Base-by-base conservation (phyloP, 73 alveolate species). In the Tetrahymena thermophila region DNA sequence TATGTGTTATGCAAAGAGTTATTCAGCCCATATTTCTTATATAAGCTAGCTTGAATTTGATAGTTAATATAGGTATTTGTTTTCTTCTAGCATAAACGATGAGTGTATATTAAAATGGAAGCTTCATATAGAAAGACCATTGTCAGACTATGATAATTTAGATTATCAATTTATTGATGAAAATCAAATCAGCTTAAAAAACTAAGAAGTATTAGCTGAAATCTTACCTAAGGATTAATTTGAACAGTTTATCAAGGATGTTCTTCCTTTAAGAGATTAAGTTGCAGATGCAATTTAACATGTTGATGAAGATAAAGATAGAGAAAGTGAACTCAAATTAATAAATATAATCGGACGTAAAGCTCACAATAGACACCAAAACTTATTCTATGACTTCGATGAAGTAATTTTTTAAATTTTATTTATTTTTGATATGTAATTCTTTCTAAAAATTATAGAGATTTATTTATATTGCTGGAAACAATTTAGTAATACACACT, bases 351-450 rank as follows among this genome's bases (percentile, higher is more conserved):
- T 95, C 0, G 99, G 99, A 21, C 97, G 99, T 94, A 98, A 99
- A 94, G 99, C 99, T 4, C 97, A 94, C 96, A 99, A 98, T 93
- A 97, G 99, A 95, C 96, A 99, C 96, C 97, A 98, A 94, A 99
- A 99, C 96, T 94, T 99, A 34, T 98, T 98, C 97, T 96, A 98
- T 95, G 99, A 99, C 93, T 97, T 97, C 96, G 96, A 98, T 96
- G 99, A 98, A 94, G 89, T 71, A 71, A 71, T 71, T 31, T 5
- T 50, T n/a, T 50, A 1, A 1, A 0, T 50, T 50, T 19, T 15
- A 50, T 11, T 19, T 10, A 50, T 50, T 19, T 16, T 19, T 19
- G 15, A 50, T 50, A 50, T 5, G 0, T 5, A 2, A 9, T 2
- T 50, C 0, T 19, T 19, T 50, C 10, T 25, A 3, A 23, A 28